These are phyloP conservation scores for Alternaria solani DNA, from an alignment of 2,329 filamentous ascomycete species.

Conservation along the genomic window DNA sequence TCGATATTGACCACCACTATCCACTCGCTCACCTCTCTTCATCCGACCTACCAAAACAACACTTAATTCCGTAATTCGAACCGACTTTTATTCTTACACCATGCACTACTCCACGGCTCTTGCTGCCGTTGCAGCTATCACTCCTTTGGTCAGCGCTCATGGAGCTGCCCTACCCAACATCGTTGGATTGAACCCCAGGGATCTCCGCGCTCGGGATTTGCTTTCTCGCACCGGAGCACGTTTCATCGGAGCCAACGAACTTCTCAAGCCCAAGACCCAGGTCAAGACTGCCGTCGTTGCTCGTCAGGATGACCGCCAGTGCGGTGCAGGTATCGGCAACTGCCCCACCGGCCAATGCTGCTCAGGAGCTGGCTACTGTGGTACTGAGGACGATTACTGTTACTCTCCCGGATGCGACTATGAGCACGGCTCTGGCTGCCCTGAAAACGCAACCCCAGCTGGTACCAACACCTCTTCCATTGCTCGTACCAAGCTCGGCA, in stretches of 20 bases:
- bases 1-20: constrained; percentile 37
- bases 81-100: constrained; percentile 18
- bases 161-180: constrained; percentile 43
- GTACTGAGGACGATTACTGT: constrained; percentile 64
- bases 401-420: constrained; percentile 69
- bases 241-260: constrained; percentile 33
- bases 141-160: constrained; percentile 44
- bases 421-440: constrained; percentile 67
- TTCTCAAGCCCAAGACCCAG: constrained; percentile 12
- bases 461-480: constrained; percentile 65
- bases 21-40: constrained; percentile 40
- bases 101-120: constrained; percentile 48
- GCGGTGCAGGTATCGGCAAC: constrained; percentile 40
- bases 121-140: constrained; percentile 40
- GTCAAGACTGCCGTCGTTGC: constrained; percentile 28
- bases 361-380: constrained; percentile 57
- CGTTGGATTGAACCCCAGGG: constrained; percentile 44
- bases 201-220: constrained; percentile 46
- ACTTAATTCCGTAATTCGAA: constrained; percentile 37
- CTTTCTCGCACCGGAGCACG: constrained; percentile 40
- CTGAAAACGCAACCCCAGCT: constrained; percentile 64
- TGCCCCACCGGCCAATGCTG: constrained; percentile 49
- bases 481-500: constrained; percentile 62
- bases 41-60: constrained; percentile 11
- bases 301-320: constrained; percentile 47